A percentile compares a stretch with the other conserved stretches of the same genome.
phyloP scores from a whole-genome alignment of 2,329 filamentous ascomycete species.

The Trichoderma afroharzianum region DNA sequence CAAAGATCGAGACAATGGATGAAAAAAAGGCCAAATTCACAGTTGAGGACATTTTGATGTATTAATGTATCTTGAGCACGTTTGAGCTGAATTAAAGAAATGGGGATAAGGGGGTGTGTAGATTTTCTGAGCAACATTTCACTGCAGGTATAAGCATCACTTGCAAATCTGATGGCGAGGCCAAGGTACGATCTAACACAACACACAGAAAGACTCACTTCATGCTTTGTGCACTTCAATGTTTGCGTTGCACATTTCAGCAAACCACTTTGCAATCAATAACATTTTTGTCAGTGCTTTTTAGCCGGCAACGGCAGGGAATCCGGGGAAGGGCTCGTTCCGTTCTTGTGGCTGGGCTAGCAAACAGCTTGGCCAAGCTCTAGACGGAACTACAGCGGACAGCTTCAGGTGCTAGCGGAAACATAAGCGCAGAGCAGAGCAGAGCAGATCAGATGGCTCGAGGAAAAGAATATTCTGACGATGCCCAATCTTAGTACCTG shows the following conservation, averaged over 20 bases:
- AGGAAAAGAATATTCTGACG: neutral
- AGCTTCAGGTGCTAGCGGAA: neutral
- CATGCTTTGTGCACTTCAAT: neutral
- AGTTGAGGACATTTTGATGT: neutral
- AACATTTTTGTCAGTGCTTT: neutral
- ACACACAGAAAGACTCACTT: neutral
- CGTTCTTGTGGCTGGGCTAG: conserved; percentile 11
- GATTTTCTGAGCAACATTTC: neutral
- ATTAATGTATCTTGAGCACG: neutral
- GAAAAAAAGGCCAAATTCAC: neutral
- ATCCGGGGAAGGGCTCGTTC: conserved; percentile 1
- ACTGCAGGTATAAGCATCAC: neutral
- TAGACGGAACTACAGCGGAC: neutral
- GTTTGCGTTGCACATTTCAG: neutral
- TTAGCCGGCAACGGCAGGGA: neutral
- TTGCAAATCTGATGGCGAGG: neutral
- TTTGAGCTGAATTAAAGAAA: neutral
- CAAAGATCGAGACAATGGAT: neutral
- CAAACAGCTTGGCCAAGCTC: conserved; percentile 7
- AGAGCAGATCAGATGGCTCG: neutral
- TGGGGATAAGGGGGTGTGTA: neutral
- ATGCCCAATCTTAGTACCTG: neutral
- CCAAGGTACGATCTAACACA: neutral
- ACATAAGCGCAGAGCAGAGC: neutral
- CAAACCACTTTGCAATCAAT: neutral